Evolutionary conservation across 495 filamentous ascomycete genomes (phyloP), one percentile per base, ranked within the genome.

Genomic region (Penicillium paxilli): DNA sequence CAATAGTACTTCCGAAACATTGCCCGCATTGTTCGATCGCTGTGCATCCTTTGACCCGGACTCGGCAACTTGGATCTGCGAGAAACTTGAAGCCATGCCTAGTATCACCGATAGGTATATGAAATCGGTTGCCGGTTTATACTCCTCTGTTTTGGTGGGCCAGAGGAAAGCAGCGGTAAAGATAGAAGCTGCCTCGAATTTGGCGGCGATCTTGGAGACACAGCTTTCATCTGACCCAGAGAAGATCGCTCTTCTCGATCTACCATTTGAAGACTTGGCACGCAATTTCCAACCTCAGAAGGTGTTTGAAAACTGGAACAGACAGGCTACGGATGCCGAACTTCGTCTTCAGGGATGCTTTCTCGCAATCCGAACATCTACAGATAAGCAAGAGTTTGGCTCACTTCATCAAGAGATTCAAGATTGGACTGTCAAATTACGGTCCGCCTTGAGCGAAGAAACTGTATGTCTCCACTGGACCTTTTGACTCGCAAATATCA

Each of bases 291-390:
- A 52, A 8, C 60, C 59, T 6, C 60, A 62, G 25, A 37, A 46
- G 6, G 59, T 62, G n/a, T 58, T 55, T 10, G 44, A 72, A 16
- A 50, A 54, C 5, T 74, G 73, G 69, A 77, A 74, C 47, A 51
- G 74, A 44, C 73, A 75, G n/a, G 58, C 74, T 21, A 70, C 65
- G 0, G 72, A 80, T 44, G 71, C 72, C 2, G 74, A 63, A 33
- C 58, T 80, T 41, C 74, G 71, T 42, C 64, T 80, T 17, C 66
- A 70, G 49, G 88, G 88, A 1, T 69, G 77, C 21, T 69, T 91
- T n/a, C 67, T 88, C 30, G 78, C 83, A 0, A 62, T 81, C 0
- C 80, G 79, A 28, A 79, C 75, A 33, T 60, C 83, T 6, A 47
- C 17, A 12, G 49, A 57, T 12, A 24, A 47, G 7, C 41, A 62